These are phyloP conservation scores for Polyporus arcularius DNA, from an alignment of 768 basidiomycete genomes.

Conservation along the genomic window DNA sequence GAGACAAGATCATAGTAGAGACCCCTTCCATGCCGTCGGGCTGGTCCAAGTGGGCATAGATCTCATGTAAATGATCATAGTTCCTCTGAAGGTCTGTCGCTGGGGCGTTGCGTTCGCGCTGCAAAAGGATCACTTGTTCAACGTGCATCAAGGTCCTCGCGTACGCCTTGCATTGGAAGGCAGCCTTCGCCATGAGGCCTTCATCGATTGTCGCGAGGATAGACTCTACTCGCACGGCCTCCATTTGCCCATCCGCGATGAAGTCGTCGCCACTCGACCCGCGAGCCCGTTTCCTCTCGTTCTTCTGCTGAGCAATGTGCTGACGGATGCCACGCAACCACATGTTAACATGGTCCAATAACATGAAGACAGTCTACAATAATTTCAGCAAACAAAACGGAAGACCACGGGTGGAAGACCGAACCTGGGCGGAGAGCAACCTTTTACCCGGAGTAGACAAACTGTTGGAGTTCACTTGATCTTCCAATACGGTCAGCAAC, in stretches of 20 bases:
- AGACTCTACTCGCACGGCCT: slow-evolving; percentile 75
- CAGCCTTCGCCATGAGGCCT: slow-evolving; percentile 89
- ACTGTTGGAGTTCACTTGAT: slow-evolving; percentile 73
- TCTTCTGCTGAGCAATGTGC: slow-evolving; percentile 52
- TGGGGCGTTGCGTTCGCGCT: slow-evolving; percentile 34
- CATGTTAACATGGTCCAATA: slow-evolving; percentile 92
- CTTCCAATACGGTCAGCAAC: slow-evolving; percentile 78
- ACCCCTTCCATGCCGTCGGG: slow-evolving; percentile 99
- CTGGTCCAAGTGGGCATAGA: slow-evolving; percentile 94
- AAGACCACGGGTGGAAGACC: not conserved
- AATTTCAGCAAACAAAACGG: not conserved
- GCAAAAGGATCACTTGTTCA: slow-evolving; percentile 73
- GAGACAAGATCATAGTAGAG: slow-evolving; percentile 83
- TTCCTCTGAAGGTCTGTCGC: slow-evolving; percentile 57
- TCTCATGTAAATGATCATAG: slow-evolving; percentile 92
- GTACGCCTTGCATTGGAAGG: slow-evolving; percentile 91
- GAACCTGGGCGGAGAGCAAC: slow-evolving; percentile 90
- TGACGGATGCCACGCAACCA: slow-evolving; percentile 82
- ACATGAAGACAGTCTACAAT: slow-evolving; percentile 82
- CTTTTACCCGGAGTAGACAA: slow-evolving; percentile 73
- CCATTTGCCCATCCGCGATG: slow-evolving; percentile 34
- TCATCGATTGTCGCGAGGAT: slow-evolving; percentile 82
- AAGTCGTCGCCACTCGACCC: slow-evolving; percentile 40
- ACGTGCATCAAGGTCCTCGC: slow-evolving; percentile 95
- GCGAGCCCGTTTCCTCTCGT: slow-evolving; percentile 41